Evolutionary conservation across 768 basidiomycete species (phyloP).

Genomic region (Phanerochaete carnosa): DNA sequence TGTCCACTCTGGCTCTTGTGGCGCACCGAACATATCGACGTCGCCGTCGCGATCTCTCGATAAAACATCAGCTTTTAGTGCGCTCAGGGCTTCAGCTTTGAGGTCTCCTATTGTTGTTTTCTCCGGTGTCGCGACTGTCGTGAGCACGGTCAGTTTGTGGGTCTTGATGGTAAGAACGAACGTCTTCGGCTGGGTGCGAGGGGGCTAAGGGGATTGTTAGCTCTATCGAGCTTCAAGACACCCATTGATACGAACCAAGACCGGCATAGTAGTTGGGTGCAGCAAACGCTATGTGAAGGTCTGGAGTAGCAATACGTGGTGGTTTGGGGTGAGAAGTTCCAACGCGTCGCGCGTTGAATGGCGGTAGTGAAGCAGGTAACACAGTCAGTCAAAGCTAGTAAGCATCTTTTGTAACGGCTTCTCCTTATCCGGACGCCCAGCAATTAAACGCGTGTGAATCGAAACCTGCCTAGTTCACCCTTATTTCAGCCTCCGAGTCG

Average conservation of each 20-base stretch:
- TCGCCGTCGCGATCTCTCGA: background rate
- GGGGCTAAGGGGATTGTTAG: constrained; percentile 36
- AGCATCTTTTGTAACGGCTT: background rate
- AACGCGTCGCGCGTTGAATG: background rate
- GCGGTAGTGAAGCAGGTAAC: background rate
- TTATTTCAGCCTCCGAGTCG: constrained; percentile 9
- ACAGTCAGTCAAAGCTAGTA: background rate
- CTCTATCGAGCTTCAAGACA: background rate
- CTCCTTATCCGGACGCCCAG: background rate
- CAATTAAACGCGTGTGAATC: background rate
- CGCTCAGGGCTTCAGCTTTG: constrained; percentile 62
- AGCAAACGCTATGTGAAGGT: background rate
- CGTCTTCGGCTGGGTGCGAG: constrained; percentile 53
- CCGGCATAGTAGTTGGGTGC: background rate
- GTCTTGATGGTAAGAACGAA: constrained; percentile 72
- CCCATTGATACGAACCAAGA: background rate
- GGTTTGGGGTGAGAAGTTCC: background rate
- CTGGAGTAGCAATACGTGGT: background rate
- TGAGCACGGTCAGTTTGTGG: constrained; percentile 64
- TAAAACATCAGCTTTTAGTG: constrained; percentile 50
- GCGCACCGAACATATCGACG: constrained; percentile 10
- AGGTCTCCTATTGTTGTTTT: constrained; percentile 52
- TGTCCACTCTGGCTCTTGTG: constrained; percentile 25
- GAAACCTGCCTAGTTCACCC: constrained; percentile 11
- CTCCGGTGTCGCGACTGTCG: constrained; percentile 44